Percentiles rank a stretch among this genome's conserved stretches.
These are phyloP conservation scores for Mycena pura DNA, from an alignment of 768 basidiomycete species.

Conservation along the genomic window DNA sequence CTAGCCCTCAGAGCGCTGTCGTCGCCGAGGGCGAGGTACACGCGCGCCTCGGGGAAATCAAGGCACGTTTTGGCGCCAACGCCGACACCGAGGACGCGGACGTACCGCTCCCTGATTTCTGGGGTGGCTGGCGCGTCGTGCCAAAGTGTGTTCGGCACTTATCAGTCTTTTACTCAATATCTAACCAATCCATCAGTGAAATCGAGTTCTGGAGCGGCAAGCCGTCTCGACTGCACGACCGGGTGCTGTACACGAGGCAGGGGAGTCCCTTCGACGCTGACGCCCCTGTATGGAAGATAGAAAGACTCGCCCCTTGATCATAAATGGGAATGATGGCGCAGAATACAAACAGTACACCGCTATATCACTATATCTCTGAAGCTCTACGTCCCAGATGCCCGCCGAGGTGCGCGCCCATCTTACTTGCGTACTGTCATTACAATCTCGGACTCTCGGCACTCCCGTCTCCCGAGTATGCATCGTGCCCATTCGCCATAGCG, in stretches of 20 bases:
- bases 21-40: conserved; percentile 78
- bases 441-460: too few species aligned
- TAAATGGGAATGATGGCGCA: not conserved
- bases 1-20: conserved; percentile 84
- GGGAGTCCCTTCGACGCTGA: conserved; percentile 38
- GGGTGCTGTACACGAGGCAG: conserved; percentile 73
- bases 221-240: conserved; percentile 92
- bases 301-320: conserved; percentile 75
- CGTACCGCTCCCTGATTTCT: conserved; percentile 85
- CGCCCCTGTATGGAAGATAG: conserved; percentile 75
- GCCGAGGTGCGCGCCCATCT: too few species aligned
- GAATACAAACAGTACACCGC: not conserved
- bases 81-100: conserved; percentile 40
- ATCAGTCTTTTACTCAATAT: not conserved
- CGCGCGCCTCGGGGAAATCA: conserved; percentile 61
- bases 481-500: too few species aligned
- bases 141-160: conserved; percentile 66
- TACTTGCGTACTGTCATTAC: too few species aligned
- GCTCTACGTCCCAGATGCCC: too few species aligned
- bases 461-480: too few species aligned
- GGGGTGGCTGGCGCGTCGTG: conserved; percentile 97
- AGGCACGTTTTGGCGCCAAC: conserved; percentile 59
- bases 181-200: conserved; percentile 59
- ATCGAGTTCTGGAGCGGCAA: conserved; percentile 98
- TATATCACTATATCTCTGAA: not conserved